Conservation (phyloP, 208 protist genomes). For the Trypanosoma melophagium region DNA sequence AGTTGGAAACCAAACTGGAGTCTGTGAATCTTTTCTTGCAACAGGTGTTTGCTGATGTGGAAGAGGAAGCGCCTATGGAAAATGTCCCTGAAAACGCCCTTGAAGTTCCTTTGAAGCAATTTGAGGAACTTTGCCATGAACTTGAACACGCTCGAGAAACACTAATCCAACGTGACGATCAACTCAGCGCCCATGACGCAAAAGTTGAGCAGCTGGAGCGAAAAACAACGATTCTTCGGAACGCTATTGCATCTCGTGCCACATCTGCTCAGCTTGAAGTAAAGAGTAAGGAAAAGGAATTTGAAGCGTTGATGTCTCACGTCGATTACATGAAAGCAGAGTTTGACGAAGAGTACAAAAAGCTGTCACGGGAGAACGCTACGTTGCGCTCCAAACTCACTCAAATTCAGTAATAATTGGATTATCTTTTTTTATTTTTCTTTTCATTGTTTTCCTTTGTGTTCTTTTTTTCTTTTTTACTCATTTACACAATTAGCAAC, state of each 20-base stretch:
- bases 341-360: conserved; percentile 51
- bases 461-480: conserved; percentile 9
- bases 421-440: conserved; percentile 19
- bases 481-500: neutral
- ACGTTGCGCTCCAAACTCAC: conserved; percentile 35
- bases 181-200: conserved; percentile 69
- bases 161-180: conserved; percentile 60
- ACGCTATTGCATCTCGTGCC: conserved; percentile 61
- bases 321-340: conserved; percentile 51
- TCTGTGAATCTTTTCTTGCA: conserved; percentile 74
- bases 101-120: conserved; percentile 66
- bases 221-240: conserved; percentile 71
- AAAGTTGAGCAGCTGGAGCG: conserved; percentile 74
- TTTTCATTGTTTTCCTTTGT: conserved; percentile 15
- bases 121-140: conserved; percentile 64
- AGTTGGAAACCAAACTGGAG: conserved; percentile 73
- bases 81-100: conserved; percentile 48
- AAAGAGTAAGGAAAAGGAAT: conserved; percentile 60
- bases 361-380: conserved; percentile 52
- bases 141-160: conserved; percentile 65
- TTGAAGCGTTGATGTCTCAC: conserved; percentile 48
- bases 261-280: conserved; percentile 53
- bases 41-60: conserved; percentile 72
- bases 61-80: conserved; percentile 44
- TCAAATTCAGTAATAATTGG: conserved; percentile 2